Base-by-base conservation (phyloP, 2,329 filamentous ascomycete species). In the Talaromyces marneffei region DNA sequence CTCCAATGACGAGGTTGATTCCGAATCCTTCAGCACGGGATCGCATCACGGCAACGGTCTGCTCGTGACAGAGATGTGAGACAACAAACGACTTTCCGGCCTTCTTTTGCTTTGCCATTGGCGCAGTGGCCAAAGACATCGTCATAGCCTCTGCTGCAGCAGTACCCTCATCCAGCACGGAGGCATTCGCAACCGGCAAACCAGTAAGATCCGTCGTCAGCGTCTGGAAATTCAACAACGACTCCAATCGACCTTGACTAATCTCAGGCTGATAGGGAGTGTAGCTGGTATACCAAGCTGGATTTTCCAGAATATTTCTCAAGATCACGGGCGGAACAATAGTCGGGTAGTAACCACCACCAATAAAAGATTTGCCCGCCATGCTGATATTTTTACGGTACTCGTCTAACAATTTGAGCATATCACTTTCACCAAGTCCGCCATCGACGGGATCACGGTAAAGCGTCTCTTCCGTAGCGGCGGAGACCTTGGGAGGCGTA, bases 241-340 rank as follows among this genome's bases (percentile, higher is more conserved):
- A 96, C 81, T 97, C 91, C 64, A 97, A 78, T 60, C 93, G 87
- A 37, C 93, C 93, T 78, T 97, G 93, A 74, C 92, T 96, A 79
- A 97, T 96, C 78, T 97, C 93, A 2, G 93, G 89, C 79, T 97
- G 93, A 77, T 97, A 97, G 16, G 93, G 93, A 0, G 93, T 97
- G 76, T 97, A 97, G 78, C 92, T 96, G 42, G 93, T 97, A 75
- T 97, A 97, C 93, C 93, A 97, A 9, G 88, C 92, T 4, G 93
- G 93, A 74, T 89, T 93, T 81, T 97, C 92, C 62, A 97, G 80
- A 4, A 97, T 83, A 73, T 97, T 97, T 67, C 92, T 84, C 81
- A 94, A 91, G 74, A 97, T 96, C 61, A 97, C 92, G 60, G 91
- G 85, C 4, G 93, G 93, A 0, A 90, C 88, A 67, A 88, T 84